Conservation (phyloP, 768 basidiomycete genomes). For the Pisolithus sp. region DNA sequence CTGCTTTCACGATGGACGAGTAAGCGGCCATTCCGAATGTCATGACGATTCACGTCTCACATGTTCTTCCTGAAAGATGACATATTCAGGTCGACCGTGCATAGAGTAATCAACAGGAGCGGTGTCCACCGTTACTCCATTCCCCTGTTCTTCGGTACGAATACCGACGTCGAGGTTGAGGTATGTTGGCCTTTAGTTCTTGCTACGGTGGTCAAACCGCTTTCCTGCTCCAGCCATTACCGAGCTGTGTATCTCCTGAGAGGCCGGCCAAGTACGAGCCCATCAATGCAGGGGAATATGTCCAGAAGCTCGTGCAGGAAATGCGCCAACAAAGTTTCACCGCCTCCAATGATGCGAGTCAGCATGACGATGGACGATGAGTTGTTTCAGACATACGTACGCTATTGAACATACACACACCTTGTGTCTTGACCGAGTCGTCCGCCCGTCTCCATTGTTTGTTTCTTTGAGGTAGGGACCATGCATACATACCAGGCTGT, state of each 20-base stretch:
- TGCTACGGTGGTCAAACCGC: not conserved
- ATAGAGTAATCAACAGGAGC: slow-evolving; percentile 76
- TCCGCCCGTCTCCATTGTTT: too few relatives aligned
- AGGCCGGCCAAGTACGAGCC: slow-evolving; percentile 62
- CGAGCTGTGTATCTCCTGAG: slow-evolving; percentile 44
- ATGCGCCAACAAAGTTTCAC: slow-evolving; percentile 8
- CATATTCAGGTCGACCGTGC: slow-evolving; percentile 84
- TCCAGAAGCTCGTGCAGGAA: slow-evolving; percentile 64
- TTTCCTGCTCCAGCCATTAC: slow-evolving; percentile 27
- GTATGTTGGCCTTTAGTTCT: slow-evolving; percentile 31
- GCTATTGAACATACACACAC: too few relatives aligned
- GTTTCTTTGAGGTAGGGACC: too few relatives aligned
- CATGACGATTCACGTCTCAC: too few relatives aligned
- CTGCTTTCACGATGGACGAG: too few relatives aligned
- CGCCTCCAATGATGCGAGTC: too few relatives aligned
- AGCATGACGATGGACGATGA: too few relatives aligned
- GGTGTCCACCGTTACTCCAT: slow-evolving; percentile 74
- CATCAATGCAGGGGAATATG: slow-evolving; percentile 79
- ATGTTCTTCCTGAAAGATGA: slow-evolving; percentile 47
- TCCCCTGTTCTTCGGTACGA: slow-evolving; percentile 85
- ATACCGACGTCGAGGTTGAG: slow-evolving; percentile 77
- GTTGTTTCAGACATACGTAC: too few relatives aligned
- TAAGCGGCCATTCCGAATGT: too few relatives aligned
- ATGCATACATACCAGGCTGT: too few relatives aligned
- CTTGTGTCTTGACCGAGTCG: too few relatives aligned